Evolutionary conservation across 371 early-diverging fungal genomes (phyloP), one percentile per base, ranked within the genome.

Genomic region (Mortierella sp.): DNA sequence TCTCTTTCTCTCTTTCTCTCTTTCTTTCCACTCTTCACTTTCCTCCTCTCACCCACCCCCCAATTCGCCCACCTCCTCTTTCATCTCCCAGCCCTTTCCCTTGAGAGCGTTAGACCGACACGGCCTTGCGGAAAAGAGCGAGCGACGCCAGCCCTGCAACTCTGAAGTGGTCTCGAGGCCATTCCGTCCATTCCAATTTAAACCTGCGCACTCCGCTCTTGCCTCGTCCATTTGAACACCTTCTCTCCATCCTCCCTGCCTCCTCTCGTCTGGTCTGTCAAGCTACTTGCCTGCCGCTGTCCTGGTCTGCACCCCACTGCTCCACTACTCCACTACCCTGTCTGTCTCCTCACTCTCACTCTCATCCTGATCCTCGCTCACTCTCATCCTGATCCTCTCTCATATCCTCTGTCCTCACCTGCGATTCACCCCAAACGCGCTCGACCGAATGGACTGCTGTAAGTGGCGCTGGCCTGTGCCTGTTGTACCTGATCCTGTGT

Each of bases 111-210:
- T 21, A 5, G n/a, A 50, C 50, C n/a, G 21, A 16, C 21, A 5
- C 21, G n/a, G 21, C 50, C 16, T 50, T 21, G 16, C n/a, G 16
- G n/a, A 50, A 50, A 50, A 16, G 50, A 16, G 50, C 21, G 16
- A 21, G 50, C 50, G 16, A 21, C 14, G n/a, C 21, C 21, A n/a
- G 50, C 21, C 50, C 50, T n/a, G 21, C 14, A 50, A 50, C 21
- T n/a, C n/a, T 21, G 21, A 50, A 16, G 50, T 21, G 50, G n/a
- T 21, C 21, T 21, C 50, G 21, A 50, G 21, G 21, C 18, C 59
- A 59, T 59, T 59, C 59, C 59, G 18, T 45, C 59, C 44, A 59
- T 59, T 59, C 59, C 59, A 59, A 59, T 43, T 44, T 59, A 19
- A 59, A 59, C 59, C 23, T 44, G 59, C 37, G 15, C 29, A 12